Conservation (phyloP, 306 rosid species). For the Malus asiatica region DNA sequence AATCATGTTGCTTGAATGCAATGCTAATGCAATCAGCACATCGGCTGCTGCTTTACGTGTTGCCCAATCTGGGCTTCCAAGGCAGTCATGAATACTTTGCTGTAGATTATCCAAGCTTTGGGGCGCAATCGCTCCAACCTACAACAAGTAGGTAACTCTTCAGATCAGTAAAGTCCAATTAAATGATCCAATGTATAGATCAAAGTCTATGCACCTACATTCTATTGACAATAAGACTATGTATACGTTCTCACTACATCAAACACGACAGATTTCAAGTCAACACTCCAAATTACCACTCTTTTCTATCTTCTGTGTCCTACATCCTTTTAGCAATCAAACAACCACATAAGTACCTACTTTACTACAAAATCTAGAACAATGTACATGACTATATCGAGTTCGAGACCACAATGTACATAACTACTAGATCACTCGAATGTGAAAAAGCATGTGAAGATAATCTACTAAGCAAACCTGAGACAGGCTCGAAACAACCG, state of each 20-base stretch:
- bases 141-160: conserved; percentile 23
- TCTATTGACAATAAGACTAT: background rate
- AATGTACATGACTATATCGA: background rate
- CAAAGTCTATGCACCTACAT: background rate
- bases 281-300: background rate
- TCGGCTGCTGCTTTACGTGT: conserved; percentile 99
- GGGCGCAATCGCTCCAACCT: conserved; percentile 85
- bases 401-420: background rate
- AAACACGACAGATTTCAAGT: background rate
- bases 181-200: background rate
- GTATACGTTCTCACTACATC: background rate
- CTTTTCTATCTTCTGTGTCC: background rate
- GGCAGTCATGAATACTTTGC: conserved; percentile 70
- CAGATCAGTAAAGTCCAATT: background rate
- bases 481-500: conserved; percentile 73
- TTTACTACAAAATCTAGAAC: background rate
- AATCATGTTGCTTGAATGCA: conserved; percentile 71
- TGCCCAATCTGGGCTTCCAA: conserved; percentile 83
- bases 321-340: background rate
- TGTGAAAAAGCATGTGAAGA: background rate
- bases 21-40: conserved; percentile 56
- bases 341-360: background rate
- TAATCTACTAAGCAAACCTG: conserved; percentile 43
- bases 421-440: background rate
- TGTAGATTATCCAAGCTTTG: conserved; percentile 77